Evolutionary conservation across 768 basidiomycete genomes (phyloP), one percentile per base, ranked within the genome.

Genomic region (Erythrobasidium yunnanense): DNA sequence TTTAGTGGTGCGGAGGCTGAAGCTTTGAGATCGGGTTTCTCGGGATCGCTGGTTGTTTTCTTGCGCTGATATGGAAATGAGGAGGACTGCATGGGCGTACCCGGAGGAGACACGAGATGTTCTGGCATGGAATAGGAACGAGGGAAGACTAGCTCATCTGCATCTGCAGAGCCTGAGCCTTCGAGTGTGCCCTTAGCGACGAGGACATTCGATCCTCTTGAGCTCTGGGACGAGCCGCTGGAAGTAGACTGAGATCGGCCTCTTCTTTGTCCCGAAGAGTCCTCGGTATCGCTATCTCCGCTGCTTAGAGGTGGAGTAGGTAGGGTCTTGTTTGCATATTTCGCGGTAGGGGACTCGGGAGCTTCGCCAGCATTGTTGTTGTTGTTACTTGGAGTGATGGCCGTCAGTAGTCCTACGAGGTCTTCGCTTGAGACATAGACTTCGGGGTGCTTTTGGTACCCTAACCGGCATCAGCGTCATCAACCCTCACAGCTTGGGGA

Each of bases 261-360:
- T 4, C 60, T 34, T 18, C 15, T 20, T 7, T 60, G 17, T 13
- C n/a, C 32, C 33, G 47, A n/a, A 18, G 11, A 22, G n/a, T 55
- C 27, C 13, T 51, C 47, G n/a, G 8, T 7, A n/a, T 63, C 60
- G 7, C 45, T 49, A 4, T n/a, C n/a, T n/a, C n/a, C n/a, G n/a
- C n/a, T n/a, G n/a, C n/a, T n/a, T n/a, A 49, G 22, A 33, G 60
- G 60, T 2, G 60, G 60, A 23, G 60, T 63, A 13, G 60, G 60
- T 13, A 50, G 22, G 38, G 38, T 11, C 38, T n/a, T n/a, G n/a
- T 42, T 33, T 51, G 47, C 38, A 33, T 51, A 32, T 51, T 27
- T n/a, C 18, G 56, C 8, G n/a, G 60, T 30, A 4, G 60, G 46
- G 2, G 47, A 51, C 23, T 18, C 25, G 15, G 54, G 15, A 8